phyloP scores from a whole-genome alignment of 306 rosid species.

The Cucumis hystrix region DNA sequence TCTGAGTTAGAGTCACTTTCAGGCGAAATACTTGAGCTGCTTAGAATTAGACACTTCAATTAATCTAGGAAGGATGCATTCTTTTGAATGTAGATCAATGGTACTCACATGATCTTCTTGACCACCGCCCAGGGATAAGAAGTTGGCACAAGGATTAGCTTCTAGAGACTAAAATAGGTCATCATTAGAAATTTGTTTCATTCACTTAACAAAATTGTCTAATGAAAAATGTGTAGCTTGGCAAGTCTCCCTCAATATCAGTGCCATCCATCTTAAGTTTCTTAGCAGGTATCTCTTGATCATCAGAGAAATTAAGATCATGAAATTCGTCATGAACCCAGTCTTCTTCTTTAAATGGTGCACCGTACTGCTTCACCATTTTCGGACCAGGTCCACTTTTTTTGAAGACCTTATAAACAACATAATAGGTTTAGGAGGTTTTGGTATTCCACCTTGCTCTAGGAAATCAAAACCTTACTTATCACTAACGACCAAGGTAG shows the following conservation, averaged over 20 bases:
- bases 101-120: conserved; percentile 41
- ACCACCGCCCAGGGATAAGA: conserved; percentile 16
- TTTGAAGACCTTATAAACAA: conserved; percentile 71
- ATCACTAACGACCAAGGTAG: conserved; percentile 8
- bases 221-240: conserved; percentile 13
- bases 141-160: conserved; percentile 11
- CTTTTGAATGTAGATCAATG: conserved; percentile 23
- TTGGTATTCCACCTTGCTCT: conserved; percentile 85
- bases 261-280: conserved; percentile 9
- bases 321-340: conserved; percentile 47
- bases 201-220: conserved; percentile 28
- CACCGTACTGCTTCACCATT: conserved; percentile 95
- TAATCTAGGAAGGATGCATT: conserved; percentile 14
- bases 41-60: background rate
- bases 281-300: conserved; percentile 15
- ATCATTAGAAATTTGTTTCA: conserved; percentile 33
- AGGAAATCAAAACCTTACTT: conserved; percentile 19
- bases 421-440: conserved; percentile 30
- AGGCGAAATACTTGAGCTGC: conserved; percentile 25
- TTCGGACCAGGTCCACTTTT: conserved; percentile 98
- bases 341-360: conserved; percentile 82
- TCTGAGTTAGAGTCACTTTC: conserved; percentile 26
- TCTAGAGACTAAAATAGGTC: conserved; percentile 21
- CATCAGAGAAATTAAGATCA: conserved; percentile 26
- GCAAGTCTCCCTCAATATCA: background rate